Base-by-base conservation (phyloP, 2,329 filamentous ascomycete species). In the Shiraia bambusicola region DNA sequence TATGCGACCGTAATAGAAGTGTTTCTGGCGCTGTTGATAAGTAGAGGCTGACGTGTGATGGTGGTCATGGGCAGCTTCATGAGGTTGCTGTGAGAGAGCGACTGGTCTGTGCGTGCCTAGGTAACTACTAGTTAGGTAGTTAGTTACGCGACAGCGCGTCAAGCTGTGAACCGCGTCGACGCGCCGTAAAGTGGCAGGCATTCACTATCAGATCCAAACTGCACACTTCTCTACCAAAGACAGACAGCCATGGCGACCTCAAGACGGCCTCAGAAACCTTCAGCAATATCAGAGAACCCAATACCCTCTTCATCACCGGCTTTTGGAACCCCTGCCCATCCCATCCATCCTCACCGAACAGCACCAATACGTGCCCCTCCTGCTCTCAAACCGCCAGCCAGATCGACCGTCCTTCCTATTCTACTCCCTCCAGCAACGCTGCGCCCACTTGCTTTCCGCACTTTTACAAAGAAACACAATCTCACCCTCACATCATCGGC, bases 401-500 rank as follows among this genome's bases (percentile, higher is more conserved):
- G 75, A 46, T 69, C 76, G 5, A 79, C 83, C 6, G 87, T 97
- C 34, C 77, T 98, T 1, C 90, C 93, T 3, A 93, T 98, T 42
- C 77, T 95, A 26, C 83, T 98, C 4, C 91, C 92, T 3, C 87
- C 91, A 0, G 82, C 89, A 8, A 94, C 88, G 0, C 74, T 98
- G 28, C 80, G 94, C 49, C 92, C 93, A 2, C 77, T 97, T 14
- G 94, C 93, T 7, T 97, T 98, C 63, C 83, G 93, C 33, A 94
- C 88, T 0, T 95, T 98, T 54, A 98, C 93, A 2, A 96, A 96
- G 70, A 98, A 97, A 64, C 89, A 98, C 71, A 94, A 92, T 57
- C 76, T 98, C 41, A 97, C 91, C 0, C 81, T 98, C 38, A 91
- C 88, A 6, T 93, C 92, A 0, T 83, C 90, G 0, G 89, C 93